These are phyloP conservation scores for Aspergillus fumigatus DNA, from an alignment of 2,329 filamentous ascomycete species.

Conservation along the genomic window DNA sequence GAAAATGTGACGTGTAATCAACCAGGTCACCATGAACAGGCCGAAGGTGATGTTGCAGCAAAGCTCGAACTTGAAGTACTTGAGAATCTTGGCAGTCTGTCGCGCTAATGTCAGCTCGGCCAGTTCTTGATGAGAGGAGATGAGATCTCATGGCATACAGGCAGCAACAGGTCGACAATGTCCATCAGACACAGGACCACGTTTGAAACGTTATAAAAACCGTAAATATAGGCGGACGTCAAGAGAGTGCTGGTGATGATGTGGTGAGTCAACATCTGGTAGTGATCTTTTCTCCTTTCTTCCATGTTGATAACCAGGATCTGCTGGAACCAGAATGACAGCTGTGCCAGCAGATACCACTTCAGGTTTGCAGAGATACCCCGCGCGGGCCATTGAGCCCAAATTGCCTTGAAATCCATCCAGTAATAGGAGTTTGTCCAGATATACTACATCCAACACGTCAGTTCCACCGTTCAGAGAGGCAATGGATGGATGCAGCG, in stretches of 20 bases:
- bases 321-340: constrained; percentile 91
- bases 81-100: constrained; percentile 85
- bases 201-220: constrained; percentile 81
- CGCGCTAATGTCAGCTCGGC: constrained; percentile 6
- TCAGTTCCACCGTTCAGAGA: constrained; percentile 5
- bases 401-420: constrained; percentile 71
- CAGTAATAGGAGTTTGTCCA: constrained; percentile 74
- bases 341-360: constrained; percentile 83
- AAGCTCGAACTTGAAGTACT: constrained; percentile 73
- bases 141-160: constrained; percentile 53
- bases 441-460: constrained; percentile 59
- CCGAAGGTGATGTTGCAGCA: constrained; percentile 80
- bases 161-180: constrained; percentile 80
- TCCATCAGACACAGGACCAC: constrained; percentile 92
- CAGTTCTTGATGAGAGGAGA: background rate
- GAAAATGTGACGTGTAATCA: constrained; percentile 73
- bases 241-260: constrained; percentile 82
- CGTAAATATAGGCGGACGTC: constrained; percentile 76
- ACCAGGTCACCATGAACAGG: constrained; percentile 80
- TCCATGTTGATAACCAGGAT: constrained; percentile 93
- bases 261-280: constrained; percentile 94
- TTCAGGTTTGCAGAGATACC: constrained; percentile 73
- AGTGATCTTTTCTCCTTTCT: constrained; percentile 88
- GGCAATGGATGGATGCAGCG: constrained; percentile 1
- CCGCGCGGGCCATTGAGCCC: constrained; percentile 78